Percentiles rank a stretch among this genome's conserved stretches.
phyloP scores from a whole-genome alignment of 2,329 filamentous ascomycete species.

The Fusarium domesticum region DNA sequence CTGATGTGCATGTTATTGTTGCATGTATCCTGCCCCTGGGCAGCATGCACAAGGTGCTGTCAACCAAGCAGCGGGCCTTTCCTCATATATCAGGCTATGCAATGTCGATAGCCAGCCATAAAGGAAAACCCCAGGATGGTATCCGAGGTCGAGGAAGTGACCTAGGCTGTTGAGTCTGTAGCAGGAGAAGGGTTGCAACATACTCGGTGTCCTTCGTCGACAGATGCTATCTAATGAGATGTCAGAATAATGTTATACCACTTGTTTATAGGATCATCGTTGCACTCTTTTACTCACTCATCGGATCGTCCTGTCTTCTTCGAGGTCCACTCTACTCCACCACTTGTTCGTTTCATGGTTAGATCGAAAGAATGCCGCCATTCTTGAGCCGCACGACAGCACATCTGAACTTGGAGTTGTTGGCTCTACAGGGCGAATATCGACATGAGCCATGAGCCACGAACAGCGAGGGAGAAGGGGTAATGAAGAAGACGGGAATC shows the following conservation, averaged over 20 bases:
- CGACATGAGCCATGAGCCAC: background rate
- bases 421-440: constrained; percentile 7
- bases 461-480: background rate
- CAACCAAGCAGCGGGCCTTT: too few species aligned
- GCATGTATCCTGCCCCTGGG: too few species aligned
- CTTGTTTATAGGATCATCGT: background rate
- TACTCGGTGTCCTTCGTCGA: too few species aligned
- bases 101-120: too few species aligned
- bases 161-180: too few species aligned
- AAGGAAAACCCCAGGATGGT: too few species aligned
- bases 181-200: too few species aligned
- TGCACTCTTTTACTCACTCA: constrained; percentile 9
- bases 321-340: constrained; percentile 16
- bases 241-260: background rate
- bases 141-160: too few species aligned
- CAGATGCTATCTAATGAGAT: background rate
- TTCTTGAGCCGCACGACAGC: constrained; percentile 13
- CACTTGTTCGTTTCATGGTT: constrained; percentile 2
- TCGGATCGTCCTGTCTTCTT: constrained; percentile 1
- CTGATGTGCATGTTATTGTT: too few species aligned
- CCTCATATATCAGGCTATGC: too few species aligned
- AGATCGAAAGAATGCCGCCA: constrained; percentile 1
- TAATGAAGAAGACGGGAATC: constrained; percentile 6
- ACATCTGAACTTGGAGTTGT: constrained; percentile 1
- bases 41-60: too few species aligned